Conservation (phyloP, 306 rosid genomes). For the Lathyrus aphaca region DNA sequence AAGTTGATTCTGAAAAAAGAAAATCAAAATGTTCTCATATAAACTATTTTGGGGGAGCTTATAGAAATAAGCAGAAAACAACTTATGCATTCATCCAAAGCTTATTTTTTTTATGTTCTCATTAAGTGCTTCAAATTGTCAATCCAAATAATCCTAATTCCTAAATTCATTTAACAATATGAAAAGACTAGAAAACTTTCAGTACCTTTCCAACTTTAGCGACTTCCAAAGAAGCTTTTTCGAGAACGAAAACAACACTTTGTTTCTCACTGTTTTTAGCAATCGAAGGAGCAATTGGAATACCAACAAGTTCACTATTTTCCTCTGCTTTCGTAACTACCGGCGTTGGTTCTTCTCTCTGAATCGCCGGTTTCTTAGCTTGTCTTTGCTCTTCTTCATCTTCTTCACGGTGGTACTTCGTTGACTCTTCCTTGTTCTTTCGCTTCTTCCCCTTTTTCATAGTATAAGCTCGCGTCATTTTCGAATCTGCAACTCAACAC, state of each 20-base stretch:
- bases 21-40: neutral
- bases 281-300: constrained; percentile 27
- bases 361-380: neutral
- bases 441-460: constrained; percentile 11
- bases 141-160: neutral
- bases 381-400: neutral
- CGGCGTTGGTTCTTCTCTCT: neutral
- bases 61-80: no score
- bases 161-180: neutral
- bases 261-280: constrained; percentile 36
- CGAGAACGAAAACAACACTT: constrained; percentile 71
- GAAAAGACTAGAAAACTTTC: neutral
- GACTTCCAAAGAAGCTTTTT: constrained; percentile 81
- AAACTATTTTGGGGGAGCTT: no score
- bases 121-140: no score
- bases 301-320: constrained; percentile 25
- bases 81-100: no score
- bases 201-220: constrained; percentile 90
- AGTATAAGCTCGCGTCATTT: neutral
- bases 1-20: neutral
- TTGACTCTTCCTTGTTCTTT: neutral
- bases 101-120: no score
- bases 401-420: neutral
- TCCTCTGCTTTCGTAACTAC: neutral
- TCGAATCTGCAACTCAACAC: no score